These are phyloP conservation scores for Cercospora sp. DNA, from an alignment of 2,329 filamentous ascomycete genomes.

Conservation along the genomic window DNA sequence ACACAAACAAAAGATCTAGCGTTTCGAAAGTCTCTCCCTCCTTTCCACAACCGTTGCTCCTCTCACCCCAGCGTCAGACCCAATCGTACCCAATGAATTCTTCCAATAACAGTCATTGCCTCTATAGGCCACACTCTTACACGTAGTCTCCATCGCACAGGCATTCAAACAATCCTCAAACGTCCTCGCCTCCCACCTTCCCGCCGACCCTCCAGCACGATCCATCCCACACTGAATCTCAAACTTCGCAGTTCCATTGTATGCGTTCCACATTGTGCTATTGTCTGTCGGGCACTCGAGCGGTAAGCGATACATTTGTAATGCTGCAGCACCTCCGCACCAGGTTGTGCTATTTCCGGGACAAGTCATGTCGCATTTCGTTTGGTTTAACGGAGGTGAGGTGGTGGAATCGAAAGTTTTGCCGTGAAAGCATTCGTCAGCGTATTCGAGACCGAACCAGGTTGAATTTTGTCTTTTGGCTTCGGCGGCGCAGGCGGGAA, in stretches of 20 bases:
- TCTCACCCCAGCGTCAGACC: neutral
- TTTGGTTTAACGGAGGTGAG: neutral
- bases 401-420: neutral
- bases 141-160: neutral
- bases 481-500: constrained; percentile 30
- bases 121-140: constrained; percentile 4
- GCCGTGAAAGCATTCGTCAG: constrained; percentile 22
- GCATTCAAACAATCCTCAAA: constrained; percentile 11
- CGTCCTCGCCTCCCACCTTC: neutral
- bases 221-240: neutral
- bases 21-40: neutral
- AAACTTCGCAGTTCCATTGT: constrained; percentile 8
- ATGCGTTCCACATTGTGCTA: neutral
- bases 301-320: constrained; percentile 4
- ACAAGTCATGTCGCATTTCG: neutral
- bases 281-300: constrained; percentile 3
- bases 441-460: constrained; percentile 40
- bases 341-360: neutral
- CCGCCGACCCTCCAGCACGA: neutral
- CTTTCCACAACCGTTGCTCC: constrained; percentile 2
- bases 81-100: neutral
- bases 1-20: neutral
- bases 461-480: constrained; percentile 29
- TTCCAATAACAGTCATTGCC: constrained; percentile 12
- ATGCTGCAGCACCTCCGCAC: neutral